phyloP scores from a whole-genome alignment of 768 basidiomycete genomes.

The Rhodocollybia butyracea region DNA sequence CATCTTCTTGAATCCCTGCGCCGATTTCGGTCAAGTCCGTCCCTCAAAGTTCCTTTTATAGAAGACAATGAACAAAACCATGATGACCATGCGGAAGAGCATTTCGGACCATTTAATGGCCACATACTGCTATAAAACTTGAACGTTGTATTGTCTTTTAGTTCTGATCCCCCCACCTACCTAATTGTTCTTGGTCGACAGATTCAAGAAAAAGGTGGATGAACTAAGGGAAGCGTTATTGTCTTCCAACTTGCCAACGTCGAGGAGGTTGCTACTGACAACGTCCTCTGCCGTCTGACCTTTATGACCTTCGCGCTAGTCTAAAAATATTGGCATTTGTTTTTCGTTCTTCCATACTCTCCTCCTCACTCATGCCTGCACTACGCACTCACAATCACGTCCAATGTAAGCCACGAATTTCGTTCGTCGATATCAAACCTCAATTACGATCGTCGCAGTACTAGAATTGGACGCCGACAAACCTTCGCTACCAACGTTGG shows the following conservation, averaged over 20 bases:
- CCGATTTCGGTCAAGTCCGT: constrained; percentile 28
- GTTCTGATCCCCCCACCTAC: constrained; percentile 58
- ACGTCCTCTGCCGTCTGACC: constrained; percentile 24
- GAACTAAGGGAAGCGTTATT: constrained; percentile 35
- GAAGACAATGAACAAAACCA: not conserved
- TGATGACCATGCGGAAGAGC: not conserved
- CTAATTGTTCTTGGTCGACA: constrained; percentile 56
- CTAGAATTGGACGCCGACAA: constrained; percentile 59
- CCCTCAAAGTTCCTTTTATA: not conserved
- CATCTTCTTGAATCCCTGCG: constrained; percentile 23
- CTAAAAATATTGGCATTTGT: too few species aligned
- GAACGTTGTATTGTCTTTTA: constrained; percentile 51
- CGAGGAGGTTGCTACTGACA: constrained; percentile 29
- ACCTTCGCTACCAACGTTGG: constrained; percentile 45
- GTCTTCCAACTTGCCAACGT: constrained; percentile 28
- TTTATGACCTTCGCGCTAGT: constrained; percentile 19
- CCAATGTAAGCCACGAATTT: constrained; percentile 42
- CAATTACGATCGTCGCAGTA: too few species aligned
- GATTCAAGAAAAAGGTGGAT: constrained; percentile 38
- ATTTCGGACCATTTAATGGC: constrained; percentile 36
- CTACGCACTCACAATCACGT: constrained; percentile 71
- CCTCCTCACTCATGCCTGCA: constrained; percentile 63
- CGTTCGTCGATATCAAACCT: too few species aligned
- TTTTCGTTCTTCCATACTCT: constrained; percentile 8
- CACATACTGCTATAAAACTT: constrained; percentile 47